These are phyloP conservation scores for Aspergillus brasiliensis DNA, from an alignment of 2,329 filamentous ascomycete genomes.

Conservation along the genomic window DNA sequence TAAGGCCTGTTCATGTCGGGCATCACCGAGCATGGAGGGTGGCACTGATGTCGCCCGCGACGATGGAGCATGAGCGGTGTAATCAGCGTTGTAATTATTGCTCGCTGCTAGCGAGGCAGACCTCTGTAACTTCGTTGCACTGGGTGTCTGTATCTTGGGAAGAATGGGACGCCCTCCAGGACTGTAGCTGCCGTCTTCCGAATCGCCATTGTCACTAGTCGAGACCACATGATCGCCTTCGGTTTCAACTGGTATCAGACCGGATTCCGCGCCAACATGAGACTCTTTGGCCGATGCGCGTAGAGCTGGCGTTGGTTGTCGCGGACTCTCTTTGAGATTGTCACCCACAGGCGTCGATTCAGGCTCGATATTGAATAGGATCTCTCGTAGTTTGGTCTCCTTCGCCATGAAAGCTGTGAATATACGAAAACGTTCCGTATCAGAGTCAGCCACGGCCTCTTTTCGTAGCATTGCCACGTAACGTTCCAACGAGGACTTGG, in stretches of 20 bases:
- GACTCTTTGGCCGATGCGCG: slow-evolving; percentile 9
- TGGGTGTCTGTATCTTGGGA: slow-evolving; percentile 26
- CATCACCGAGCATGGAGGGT: slow-evolving; percentile 23
- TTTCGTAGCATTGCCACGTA: slow-evolving; percentile 58
- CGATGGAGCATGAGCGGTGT: slow-evolving; percentile 6
- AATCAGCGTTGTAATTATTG: slow-evolving; percentile 8
- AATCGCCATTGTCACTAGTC: slow-evolving; percentile 17
- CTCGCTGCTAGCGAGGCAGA: slow-evolving; percentile 29
- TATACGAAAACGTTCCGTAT: slow-evolving; percentile 56
- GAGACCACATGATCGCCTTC: slow-evolving; percentile 22
- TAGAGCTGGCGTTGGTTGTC: slow-evolving; percentile 13
- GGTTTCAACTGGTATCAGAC: slow-evolving; percentile 37
- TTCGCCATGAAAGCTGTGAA: slow-evolving; percentile 55
- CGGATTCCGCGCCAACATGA: slow-evolving; percentile 29
- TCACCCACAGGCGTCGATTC: slow-evolving; percentile 30
- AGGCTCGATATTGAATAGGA: slow-evolving; percentile 53
- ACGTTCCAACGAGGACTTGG: slow-evolving; percentile 56
- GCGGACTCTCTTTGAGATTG: background rate
- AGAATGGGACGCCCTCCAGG: slow-evolving; percentile 56
- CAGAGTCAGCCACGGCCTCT: slow-evolving; percentile 50
- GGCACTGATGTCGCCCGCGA: slow-evolving; percentile 30
- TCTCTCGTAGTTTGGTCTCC: slow-evolving; percentile 50
- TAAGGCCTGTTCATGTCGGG: slow-evolving; percentile 23
- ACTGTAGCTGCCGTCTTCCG: slow-evolving; percentile 49
- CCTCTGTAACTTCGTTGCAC: slow-evolving; percentile 24